These are phyloP conservation scores for Narthecium ossifragum DNA, from an alignment of 106 monocot species.

Conservation along the genomic window DNA sequence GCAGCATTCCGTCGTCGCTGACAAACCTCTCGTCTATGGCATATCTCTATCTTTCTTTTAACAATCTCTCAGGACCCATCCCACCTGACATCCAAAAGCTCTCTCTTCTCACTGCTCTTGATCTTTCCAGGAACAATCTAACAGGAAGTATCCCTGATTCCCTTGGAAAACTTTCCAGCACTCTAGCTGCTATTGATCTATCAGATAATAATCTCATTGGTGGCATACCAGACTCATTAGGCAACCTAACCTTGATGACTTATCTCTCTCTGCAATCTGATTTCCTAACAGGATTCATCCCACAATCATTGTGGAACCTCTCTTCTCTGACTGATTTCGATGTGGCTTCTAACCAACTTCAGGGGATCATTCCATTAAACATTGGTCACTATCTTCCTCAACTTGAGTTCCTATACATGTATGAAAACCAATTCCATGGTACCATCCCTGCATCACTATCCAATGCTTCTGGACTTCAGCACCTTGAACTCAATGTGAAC, in stretches of 20 bases:
- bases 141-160: too few relatives aligned
- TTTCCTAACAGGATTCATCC: constrained; percentile 14
- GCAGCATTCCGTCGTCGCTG: constrained; percentile 14
- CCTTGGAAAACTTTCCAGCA: not conserved
- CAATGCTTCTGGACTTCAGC: constrained; percentile 5
- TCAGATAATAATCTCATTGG: not conserved
- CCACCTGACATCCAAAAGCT: constrained; percentile 4
- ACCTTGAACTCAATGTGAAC: constrained; percentile 9
- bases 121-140: too few relatives aligned
- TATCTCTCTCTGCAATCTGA: not conserved
- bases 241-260: too few relatives aligned
- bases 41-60: not conserved
- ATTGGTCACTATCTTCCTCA: constrained; percentile 19
- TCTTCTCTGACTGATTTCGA: constrained; percentile 12
- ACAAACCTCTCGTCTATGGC: constrained; percentile 15
- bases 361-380: constrained; percentile 8
- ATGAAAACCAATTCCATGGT: constrained; percentile 14
- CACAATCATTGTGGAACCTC: not conserved
- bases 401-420: constrained; percentile 1
- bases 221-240: not conserved
- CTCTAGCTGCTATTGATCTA: not conserved
- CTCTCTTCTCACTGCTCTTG: not conserved
- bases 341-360: constrained; percentile 2
- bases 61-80: constrained; percentile 8
- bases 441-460: constrained; percentile 15